phyloP scores from a whole-genome alignment of 345 rosid genomes.

The Abelmoschus esculentus region DNA sequence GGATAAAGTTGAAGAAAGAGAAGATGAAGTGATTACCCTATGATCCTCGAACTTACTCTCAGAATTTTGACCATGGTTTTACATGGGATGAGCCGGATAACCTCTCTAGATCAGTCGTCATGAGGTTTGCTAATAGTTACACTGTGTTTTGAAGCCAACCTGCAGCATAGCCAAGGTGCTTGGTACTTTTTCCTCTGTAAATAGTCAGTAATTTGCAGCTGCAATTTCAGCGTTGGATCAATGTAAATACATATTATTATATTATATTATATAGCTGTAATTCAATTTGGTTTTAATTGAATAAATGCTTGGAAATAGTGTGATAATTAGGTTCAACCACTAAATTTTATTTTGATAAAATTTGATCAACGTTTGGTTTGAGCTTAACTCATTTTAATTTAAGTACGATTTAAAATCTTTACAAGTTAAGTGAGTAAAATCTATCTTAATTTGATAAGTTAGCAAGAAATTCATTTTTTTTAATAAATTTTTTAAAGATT shows the following conservation, averaged over 20 bases:
- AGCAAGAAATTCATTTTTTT: too few relatives aligned
- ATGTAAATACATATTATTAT: background rate
- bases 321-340: too few relatives aligned
- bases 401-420: too few relatives aligned
- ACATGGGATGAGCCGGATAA: slow-evolving; percentile 38
- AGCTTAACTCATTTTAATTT: too few relatives aligned
- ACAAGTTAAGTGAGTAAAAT: too few relatives aligned
- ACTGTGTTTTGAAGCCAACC: slow-evolving; percentile 2
- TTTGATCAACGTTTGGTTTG: too few relatives aligned
- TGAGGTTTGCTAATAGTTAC: slow-evolving; percentile 34
- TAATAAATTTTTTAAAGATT: too few relatives aligned
- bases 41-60: slow-evolving; percentile 28
- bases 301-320: background rate
- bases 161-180: background rate
- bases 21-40: slow-evolving; percentile 26
- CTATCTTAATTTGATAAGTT: too few relatives aligned
- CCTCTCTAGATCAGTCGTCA: slow-evolving; percentile 36
- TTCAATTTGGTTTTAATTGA: background rate
- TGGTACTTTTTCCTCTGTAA: background rate
- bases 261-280: background rate
- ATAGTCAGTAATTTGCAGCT: background rate
- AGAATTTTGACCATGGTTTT: slow-evolving; percentile 46
- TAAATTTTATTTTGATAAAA: too few relatives aligned
- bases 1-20: slow-evolving; percentile 33
- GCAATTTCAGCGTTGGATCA: background rate